Base-by-base conservation (phyloP, 2,329 filamentous ascomycete genomes). In the Coniochaeta sp. region DNA sequence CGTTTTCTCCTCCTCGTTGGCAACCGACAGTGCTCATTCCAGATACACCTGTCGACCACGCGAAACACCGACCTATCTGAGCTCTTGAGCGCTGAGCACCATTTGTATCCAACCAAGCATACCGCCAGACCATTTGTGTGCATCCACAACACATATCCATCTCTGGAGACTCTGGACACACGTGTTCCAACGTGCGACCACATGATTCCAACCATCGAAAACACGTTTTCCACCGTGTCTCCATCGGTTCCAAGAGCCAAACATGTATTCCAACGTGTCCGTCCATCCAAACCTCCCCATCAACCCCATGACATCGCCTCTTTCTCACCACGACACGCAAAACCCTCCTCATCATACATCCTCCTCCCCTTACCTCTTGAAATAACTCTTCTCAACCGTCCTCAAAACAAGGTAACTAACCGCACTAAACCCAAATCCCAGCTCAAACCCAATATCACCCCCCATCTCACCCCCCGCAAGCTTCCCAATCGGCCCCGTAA, bases 401-500 rank as follows among this genome's bases (percentile, higher is more conserved):
- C 82, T 70, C 55, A 84, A 58, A 1, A 71, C 59, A 46, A 73
- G 59, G 65, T 85, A 87, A 1, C 69, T 67, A 1, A 75, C 57
- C 6, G 75, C 67, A 1, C 79, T 65, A 59, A 89, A 85, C 1
- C 70, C 74, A 62, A 88, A 87, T 0, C 75, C 85, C 47, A 87
- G 64, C 63, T 87, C 85, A 57, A 88, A 82, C 4, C 72, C 73
- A 30, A 76, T 65, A 56, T 72, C 69, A 16, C 66, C 68, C 18
- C 79, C 81, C 48, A 67, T 71, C 24, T 71, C 61, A 52, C 71
- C 65, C 35, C 81, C 76, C 51, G 83, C 82, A 27, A 79, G 69
- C 53, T 74, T 71, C 0, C 83, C 85, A 55, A 89, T 81, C 0
- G 85, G 85, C 0, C 86, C 86, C 1, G 79, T 78, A 57, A 73